phyloP scores from a whole-genome alignment of 257 asterid species.

The Lycium barbarum region DNA sequence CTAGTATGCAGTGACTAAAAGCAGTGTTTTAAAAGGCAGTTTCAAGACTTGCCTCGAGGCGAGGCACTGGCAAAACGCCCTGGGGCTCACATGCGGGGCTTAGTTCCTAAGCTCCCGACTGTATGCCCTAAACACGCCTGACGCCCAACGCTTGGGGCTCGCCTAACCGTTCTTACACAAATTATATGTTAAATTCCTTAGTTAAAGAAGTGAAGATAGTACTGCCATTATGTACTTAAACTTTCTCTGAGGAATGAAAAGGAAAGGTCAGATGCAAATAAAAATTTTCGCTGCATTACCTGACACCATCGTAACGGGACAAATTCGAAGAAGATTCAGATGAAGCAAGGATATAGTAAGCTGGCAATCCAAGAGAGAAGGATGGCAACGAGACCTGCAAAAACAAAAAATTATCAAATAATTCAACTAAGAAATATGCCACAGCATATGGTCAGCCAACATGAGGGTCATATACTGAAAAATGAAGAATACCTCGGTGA shows the following conservation, averaged over 20 bases:
- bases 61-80: too few relatives aligned
- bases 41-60: too few relatives aligned
- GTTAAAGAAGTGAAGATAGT: neutral
- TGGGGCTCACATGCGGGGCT: too few relatives aligned
- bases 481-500: constrained; percentile 65
- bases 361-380: constrained; percentile 95
- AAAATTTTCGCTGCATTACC: constrained; percentile 45
- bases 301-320: constrained; percentile 96
- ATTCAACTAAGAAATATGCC: constrained; percentile 20
- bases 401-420: constrained; percentile 31
- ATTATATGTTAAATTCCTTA: too few relatives aligned
- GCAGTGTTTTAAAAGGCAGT: neutral
- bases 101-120: too few relatives aligned
- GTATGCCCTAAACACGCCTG: too few relatives aligned
- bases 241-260: neutral
- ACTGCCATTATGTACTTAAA: neutral
- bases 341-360: constrained; percentile 93
- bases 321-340: constrained; percentile 96
- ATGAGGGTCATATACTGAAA: neutral
- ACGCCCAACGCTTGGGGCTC: too few relatives aligned
- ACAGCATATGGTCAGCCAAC: neutral
- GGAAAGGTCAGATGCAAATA: constrained; percentile 20
- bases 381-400: constrained; percentile 90
- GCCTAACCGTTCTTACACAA: too few relatives aligned
- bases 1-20: neutral